Conservation (phyloP, 2,329 filamentous ascomycete genomes). For the Zelopaecilomyces penicillatus region DNA sequence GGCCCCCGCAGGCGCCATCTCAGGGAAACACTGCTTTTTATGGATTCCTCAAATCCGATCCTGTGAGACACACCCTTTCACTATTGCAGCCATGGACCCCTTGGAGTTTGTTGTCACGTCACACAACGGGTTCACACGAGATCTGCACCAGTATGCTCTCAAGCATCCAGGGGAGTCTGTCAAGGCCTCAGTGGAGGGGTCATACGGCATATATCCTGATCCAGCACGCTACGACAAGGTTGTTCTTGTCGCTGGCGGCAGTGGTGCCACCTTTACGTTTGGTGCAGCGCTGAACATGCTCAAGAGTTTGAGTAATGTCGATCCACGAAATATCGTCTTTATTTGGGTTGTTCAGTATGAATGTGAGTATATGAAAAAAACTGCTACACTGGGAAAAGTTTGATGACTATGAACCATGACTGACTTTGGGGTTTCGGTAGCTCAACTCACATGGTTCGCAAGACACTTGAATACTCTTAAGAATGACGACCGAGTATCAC, state of each 20-base stretch:
- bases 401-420: not conserved
- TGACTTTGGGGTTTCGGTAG: slow-evolving; percentile 12
- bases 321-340: slow-evolving; percentile 24
- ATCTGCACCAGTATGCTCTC: slow-evolving; percentile 43
- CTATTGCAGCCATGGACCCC: slow-evolving; percentile 43
- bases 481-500: slow-evolving; percentile 20
- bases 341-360: slow-evolving; percentile 31
- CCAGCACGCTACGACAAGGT: slow-evolving; percentile 45
- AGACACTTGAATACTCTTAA: slow-evolving; percentile 25
- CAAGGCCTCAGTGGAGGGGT: slow-evolving; percentile 46
- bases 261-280: slow-evolving; percentile 49
- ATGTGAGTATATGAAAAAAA: slow-evolving; percentile 18
- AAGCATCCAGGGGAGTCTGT: slow-evolving; percentile 40
- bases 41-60: slow-evolving; percentile 52
- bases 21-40: slow-evolving; percentile 55
- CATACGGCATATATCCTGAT: slow-evolving; percentile 49
- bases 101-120: slow-evolving; percentile 52
- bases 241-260: slow-evolving; percentile 52
- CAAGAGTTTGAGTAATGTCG: slow-evolving; percentile 13
- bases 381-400: not conserved
- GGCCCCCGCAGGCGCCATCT: slow-evolving; percentile 34
- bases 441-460: slow-evolving; percentile 29
- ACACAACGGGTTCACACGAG: slow-evolving; percentile 50
- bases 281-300: slow-evolving; percentile 31
- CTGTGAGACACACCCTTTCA: slow-evolving; percentile 56